Evolutionary conservation across 177 flowering plant genomes (phyloP).

Genomic region (Vitis hybrid): DNA sequence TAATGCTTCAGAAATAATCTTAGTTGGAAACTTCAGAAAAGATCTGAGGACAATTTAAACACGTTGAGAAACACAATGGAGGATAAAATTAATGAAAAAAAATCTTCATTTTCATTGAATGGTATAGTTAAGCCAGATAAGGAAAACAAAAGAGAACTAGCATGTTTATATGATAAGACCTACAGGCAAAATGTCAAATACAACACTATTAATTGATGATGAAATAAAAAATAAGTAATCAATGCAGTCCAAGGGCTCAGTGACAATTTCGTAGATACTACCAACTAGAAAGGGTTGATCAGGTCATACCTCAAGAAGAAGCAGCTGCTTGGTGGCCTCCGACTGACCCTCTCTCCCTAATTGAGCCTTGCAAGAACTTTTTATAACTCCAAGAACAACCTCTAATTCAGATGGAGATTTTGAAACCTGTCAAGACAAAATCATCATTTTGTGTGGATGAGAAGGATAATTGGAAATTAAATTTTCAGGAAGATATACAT

Average conservation of each 20-base stretch:
- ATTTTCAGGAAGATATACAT: neutral
- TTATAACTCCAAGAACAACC: conserved; percentile 67
- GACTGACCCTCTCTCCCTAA: conserved; percentile 54
- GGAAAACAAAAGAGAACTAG: too few species aligned
- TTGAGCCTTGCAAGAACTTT: conserved; percentile 49
- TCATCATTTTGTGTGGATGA: neutral
- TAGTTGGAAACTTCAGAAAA: too few species aligned
- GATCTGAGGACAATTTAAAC: too few species aligned
- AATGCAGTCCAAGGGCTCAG: neutral
- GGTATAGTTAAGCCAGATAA: too few species aligned
- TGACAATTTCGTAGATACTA: conserved; percentile 1
- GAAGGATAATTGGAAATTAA: neutral
- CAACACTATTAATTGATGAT: neutral
- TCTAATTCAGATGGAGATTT: conserved; percentile 88
- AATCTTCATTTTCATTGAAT: too few species aligned
- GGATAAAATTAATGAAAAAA: too few species aligned
- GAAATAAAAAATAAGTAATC: neutral
- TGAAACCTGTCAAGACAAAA: conserved; percentile 53
- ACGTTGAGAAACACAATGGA: too few species aligned
- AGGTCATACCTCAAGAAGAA: conserved; percentile 76
- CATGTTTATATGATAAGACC: too few species aligned
- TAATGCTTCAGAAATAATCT: too few species aligned
- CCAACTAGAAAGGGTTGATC: conserved; percentile 3
- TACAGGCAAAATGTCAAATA: neutral
- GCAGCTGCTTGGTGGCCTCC: conserved; percentile 64